phyloP scores from a whole-genome alignment of 495 filamentous ascomycete genomes.

The Sporormia fimetaria region DNA sequence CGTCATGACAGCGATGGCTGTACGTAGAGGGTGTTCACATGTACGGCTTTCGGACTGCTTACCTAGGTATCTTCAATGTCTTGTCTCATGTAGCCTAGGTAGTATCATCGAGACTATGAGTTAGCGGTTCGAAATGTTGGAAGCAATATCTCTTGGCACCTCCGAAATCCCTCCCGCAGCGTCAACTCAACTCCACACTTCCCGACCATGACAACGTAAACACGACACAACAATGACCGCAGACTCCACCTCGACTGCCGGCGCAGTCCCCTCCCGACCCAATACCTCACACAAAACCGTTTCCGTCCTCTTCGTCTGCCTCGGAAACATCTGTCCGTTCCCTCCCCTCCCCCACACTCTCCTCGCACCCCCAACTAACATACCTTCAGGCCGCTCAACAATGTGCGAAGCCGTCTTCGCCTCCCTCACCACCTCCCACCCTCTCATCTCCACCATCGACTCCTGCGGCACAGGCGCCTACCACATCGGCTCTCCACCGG shows the following conservation, averaged over 20 bases:
- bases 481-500: slow-evolving; percentile 60
- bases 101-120: no score
- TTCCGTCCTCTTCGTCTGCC: slow-evolving; percentile 87
- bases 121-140: no score
- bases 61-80: no score
- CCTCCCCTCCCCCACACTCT: neutral
- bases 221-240: slow-evolving; percentile 12
- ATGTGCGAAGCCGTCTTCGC: slow-evolving; percentile 95
- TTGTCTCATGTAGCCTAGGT: no score
- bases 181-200: neutral
- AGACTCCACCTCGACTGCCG: neutral
- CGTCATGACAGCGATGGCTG: no score
- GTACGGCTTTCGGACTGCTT: no score
- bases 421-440: slow-evolving; percentile 48
- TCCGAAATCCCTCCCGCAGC: neutral
- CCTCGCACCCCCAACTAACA: slow-evolving; percentile 5
- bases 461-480: slow-evolving; percentile 85
- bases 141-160: no score
- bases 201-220: neutral
- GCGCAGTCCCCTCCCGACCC: slow-evolving; percentile 3
- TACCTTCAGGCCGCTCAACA: slow-evolving; percentile 50
- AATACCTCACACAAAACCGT: slow-evolving; percentile 34
- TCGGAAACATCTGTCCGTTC: slow-evolving; percentile 83
- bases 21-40: no score
- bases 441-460: slow-evolving; percentile 60